Evolutionary conservation across 2,329 filamentous ascomycete species (phyloP).

Genomic region (Trichoderma sp.): DNA sequence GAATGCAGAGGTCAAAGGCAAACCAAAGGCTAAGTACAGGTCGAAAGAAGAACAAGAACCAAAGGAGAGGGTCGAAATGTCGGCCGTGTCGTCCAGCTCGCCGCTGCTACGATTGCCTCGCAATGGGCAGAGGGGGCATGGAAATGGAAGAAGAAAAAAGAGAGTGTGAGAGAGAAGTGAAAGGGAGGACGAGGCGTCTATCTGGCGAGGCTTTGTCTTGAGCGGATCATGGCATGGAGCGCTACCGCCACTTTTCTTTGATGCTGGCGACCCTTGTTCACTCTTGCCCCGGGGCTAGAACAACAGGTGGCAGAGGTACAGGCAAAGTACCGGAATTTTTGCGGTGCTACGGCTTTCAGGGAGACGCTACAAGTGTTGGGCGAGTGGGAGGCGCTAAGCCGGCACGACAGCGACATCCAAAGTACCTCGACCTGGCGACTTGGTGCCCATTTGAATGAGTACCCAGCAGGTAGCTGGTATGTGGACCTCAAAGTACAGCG

Average conservation of each 20-base stretch:
- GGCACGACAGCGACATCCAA: not conserved
- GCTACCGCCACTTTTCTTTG: not conserved
- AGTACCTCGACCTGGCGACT: not conserved
- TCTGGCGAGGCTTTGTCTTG: constrained; percentile 42
- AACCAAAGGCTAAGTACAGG: not conserved
- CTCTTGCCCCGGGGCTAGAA: not conserved
- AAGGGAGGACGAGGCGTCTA: constrained; percentile 28
- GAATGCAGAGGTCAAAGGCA: constrained; percentile 7
- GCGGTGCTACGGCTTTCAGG: not conserved
- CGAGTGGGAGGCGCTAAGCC: not conserved
- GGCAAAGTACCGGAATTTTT: not conserved
- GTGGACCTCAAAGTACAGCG: not conserved
- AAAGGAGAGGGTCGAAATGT: constrained; percentile 26
- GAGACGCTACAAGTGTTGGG: not conserved
- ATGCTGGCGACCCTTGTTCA: not conserved
- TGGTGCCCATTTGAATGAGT: not conserved
- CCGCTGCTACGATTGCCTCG: constrained; percentile 39
- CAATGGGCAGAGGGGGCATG: constrained; percentile 39
- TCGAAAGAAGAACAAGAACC: constrained; percentile 22
- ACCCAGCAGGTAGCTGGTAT: not conserved
- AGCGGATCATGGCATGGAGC: not conserved
- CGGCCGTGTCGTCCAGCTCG: constrained; percentile 37
- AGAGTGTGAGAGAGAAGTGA: constrained; percentile 22
- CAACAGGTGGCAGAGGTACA: not conserved
- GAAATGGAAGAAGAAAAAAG: constrained; percentile 34